A percentile compares a stretch with the other conserved stretches of the same genome.
Evolutionary conservation across 139 green algal genomes (phyloP).

Genomic region (Yamagishiella unicocca): DNA sequence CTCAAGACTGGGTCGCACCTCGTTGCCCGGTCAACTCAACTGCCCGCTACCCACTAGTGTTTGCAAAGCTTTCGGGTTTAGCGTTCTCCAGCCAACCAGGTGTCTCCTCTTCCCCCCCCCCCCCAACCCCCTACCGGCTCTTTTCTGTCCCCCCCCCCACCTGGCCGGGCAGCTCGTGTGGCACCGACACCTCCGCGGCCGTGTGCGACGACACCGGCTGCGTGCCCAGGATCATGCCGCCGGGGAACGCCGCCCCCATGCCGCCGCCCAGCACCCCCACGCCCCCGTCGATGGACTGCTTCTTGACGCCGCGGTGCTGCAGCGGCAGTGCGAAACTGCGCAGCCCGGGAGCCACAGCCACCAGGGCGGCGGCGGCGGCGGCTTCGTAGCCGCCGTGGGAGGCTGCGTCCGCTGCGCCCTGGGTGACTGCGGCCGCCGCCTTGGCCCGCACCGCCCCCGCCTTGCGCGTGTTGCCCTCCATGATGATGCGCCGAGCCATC

Average conservation of each 20-base stretch:
- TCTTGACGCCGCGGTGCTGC: not conserved
- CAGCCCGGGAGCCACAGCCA: not conserved
- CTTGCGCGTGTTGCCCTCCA: conserved; percentile 16
- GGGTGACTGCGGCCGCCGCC: not conserved
- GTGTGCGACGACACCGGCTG: conserved; percentile 32
- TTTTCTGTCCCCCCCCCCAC: conserved; percentile 16
- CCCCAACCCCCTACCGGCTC: too few species aligned
- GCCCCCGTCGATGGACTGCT: not conserved
- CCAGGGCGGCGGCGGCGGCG: not conserved
- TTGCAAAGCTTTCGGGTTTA: too few species aligned
- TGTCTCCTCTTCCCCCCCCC: not conserved
- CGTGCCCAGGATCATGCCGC: conserved; percentile 42
- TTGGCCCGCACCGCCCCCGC: not conserved
- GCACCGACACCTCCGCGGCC: conserved; percentile 37
- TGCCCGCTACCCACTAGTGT: too few species aligned
- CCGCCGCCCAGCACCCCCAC: conserved; percentile 3
- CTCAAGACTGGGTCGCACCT: too few species aligned
- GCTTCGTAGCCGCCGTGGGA: conserved; percentile 3
- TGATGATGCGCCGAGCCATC: conserved; percentile 68
- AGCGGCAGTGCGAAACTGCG: not conserved
- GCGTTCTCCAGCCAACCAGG: not conserved
- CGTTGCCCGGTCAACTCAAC: too few species aligned
- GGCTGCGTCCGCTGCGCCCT: conserved; percentile 22
- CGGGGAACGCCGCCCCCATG: not conserved
- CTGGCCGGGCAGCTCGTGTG: conserved; percentile 37